Percentiles rank a stretch among this genome's conserved stretches.
Conservation (phyloP, 1,284 basidiomycete species). For the Leccinum fuscescens region DNA sequence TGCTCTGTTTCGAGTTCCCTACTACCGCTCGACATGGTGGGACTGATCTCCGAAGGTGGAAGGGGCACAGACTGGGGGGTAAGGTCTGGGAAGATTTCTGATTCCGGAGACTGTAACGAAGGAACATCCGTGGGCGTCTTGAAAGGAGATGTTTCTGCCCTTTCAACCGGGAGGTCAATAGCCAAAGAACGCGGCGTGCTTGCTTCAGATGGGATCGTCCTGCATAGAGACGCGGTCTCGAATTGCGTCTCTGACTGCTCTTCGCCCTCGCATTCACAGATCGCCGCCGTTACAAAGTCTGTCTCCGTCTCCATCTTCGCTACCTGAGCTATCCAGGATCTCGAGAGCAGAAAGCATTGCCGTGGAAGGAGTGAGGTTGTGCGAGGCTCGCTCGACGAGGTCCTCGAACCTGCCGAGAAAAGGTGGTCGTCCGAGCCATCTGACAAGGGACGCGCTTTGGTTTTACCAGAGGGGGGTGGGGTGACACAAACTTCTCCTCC, state of each 20-base stretch:
- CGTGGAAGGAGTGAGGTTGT: too few relatives aligned
- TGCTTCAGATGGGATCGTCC: conserved; percentile 39
- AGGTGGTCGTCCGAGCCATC: conserved; percentile 20
- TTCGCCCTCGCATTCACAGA: conserved; percentile 42
- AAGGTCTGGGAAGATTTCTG: conserved; percentile 22
- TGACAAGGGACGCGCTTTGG: conserved; percentile 38
- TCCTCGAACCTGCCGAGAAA: too few relatives aligned
- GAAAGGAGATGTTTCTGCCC: conserved; percentile 26
- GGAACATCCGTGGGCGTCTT: conserved; percentile 31
- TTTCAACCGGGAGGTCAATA: conserved; percentile 26
- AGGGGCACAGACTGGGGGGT: conserved; percentile 41
- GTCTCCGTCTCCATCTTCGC: conserved; percentile 44
- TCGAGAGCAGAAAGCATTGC: conserved; percentile 29
- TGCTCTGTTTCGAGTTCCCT: conserved; percentile 26
- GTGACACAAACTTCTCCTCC: conserved; percentile 58
- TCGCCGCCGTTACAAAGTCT: conserved; percentile 51
- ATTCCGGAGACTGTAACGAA: conserved; percentile 33
- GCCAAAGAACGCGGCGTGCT: conserved; percentile 39
- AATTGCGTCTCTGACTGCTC: conserved; percentile 47
- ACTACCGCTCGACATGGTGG: conserved; percentile 26
- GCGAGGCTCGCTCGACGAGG: too few relatives aligned
- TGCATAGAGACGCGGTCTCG: conserved; percentile 49
- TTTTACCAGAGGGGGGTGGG: conserved; percentile 54
- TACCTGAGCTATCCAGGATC: conserved; percentile 31
- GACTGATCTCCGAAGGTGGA: conserved; percentile 39